A percentile compares a stretch with the other conserved stretches of the same genome.
phyloP scores from a whole-genome alignment of 306 rosid genomes.

The Sesbania bispinosa region DNA sequence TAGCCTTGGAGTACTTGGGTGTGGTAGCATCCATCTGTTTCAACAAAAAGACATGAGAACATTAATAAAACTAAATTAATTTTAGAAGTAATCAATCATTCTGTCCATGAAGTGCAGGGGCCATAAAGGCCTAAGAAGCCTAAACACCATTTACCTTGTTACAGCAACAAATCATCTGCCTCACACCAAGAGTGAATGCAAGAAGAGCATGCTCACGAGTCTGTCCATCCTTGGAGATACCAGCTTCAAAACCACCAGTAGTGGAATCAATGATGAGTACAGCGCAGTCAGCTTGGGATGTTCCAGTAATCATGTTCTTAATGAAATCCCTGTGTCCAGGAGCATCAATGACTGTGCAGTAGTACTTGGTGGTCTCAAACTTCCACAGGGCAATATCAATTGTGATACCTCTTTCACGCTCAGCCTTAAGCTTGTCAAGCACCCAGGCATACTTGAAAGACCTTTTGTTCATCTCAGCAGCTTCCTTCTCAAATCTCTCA shows the following conservation, averaged over 20 bases:
- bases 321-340: background rate
- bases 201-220: too few species aligned
- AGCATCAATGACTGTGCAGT: background rate
- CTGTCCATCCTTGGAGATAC: too few species aligned
- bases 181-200: too few species aligned
- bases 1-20: background rate
- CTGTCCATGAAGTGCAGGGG: too few species aligned
- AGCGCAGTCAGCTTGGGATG: background rate
- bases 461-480: too few species aligned
- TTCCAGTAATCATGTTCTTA: background rate
- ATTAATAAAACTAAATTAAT: background rate
- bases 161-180: background rate
- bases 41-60: background rate
- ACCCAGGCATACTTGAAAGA: too few species aligned
- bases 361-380: background rate
- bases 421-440: background rate
- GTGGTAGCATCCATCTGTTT: background rate
- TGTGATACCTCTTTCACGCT: background rate
- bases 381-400: background rate
- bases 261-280: too few species aligned
- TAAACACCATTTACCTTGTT: background rate
- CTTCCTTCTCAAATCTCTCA: too few species aligned
- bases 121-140: too few species aligned
- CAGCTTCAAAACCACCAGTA: too few species aligned
- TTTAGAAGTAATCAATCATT: background rate